Evolutionary conservation across 306 rosid genomes (phyloP), one percentile per base, ranked within the genome.

Genomic region (Oemleria cerasiformis): DNA sequence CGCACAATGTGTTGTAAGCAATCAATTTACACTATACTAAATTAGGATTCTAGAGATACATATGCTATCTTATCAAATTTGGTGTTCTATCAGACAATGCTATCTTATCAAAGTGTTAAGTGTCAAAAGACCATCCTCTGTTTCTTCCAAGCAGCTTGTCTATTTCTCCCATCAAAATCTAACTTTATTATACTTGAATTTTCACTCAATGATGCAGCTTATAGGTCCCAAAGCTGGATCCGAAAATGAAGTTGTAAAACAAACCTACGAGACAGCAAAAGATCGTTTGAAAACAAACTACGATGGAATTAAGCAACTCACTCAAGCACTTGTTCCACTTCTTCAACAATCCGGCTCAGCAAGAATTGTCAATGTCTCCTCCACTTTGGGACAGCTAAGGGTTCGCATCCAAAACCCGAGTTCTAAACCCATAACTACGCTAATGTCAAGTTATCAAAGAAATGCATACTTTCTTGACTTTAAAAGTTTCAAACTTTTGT

Each of bases 301-400:
- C 65, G 70, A 72, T 20, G 84, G 90, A 60, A 58, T 81, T 25
- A 88, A 79, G 78, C 70, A 74, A 59, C 53, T 54, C 5, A 63
- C 67, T 9, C 17, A 68, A 75, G 64, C 79, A 63, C 82, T 83
- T 40, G 54, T 81, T 75, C 80, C 86, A 15, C 85, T 81, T 67
- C 88, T 88, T 21, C 79, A 79, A 63, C 50, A 72, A 61, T 88
- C 92, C 40, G 61, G 14, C 13, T 79, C 90, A 3, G 86, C 88
- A 69, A 85, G 20, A 62, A 76, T 85, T 66, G 86, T 85, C 12
- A 81, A 71, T 51, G 79, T 83, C 67, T 70, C 86, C 14, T 63
- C 86, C 20, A 2, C n/a, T 39, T 7, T 55, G 41, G 92, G 85
- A 75, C 65, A 67, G 2, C 49, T 81, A 7, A 40, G 79, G 75